A percentile compares a stretch with the other conserved stretches of the same genome.
Evolutionary conservation across 352 stramenopile species (phyloP).

Genomic region (Phytopythium vexans): DNA sequence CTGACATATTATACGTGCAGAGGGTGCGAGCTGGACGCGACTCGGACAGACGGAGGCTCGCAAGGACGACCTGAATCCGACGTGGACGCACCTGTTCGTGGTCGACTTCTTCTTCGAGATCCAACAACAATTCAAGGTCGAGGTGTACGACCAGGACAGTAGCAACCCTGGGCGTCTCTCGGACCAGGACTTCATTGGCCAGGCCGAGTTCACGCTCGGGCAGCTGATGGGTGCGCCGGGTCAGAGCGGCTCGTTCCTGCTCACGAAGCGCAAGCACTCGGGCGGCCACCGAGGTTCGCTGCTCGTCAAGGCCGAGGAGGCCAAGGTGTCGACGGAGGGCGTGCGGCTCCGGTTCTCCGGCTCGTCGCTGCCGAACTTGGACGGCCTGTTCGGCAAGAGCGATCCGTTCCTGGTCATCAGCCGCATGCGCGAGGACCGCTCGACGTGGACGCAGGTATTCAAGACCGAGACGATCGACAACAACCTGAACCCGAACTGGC

Average conservation of each 20-base stretch:
- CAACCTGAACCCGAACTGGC: slow-evolving; percentile 73
- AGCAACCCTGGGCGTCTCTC: slow-evolving; percentile 46
- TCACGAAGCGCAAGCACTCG: slow-evolving; percentile 39
- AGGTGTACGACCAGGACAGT: slow-evolving; percentile 87
- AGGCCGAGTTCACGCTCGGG: slow-evolving; percentile 69
- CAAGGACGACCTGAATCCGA: slow-evolving; percentile 71
- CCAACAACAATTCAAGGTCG: slow-evolving; percentile 82
- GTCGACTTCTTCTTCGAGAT: slow-evolving; percentile 84
- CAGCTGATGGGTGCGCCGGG: slow-evolving; percentile 76
- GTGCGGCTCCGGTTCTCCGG: slow-evolving; percentile 44
- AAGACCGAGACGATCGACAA: slow-evolving; percentile 68
- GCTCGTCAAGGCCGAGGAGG: slow-evolving; percentile 57
- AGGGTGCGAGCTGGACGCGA: slow-evolving; percentile 59
- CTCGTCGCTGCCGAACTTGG: slow-evolving; percentile 52
- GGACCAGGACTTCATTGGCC: slow-evolving; percentile 76
- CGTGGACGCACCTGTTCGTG: slow-evolving; percentile 77
- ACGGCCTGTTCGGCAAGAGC: slow-evolving; percentile 64
- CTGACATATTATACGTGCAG: slow-evolving; percentile 8
- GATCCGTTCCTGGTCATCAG: slow-evolving; percentile 61
- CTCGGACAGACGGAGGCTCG: slow-evolving; percentile 78
- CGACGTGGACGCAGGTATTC: slow-evolving; percentile 53
- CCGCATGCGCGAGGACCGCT: slow-evolving; percentile 49
- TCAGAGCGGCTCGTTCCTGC: slow-evolving; percentile 54
- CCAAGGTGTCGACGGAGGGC: slow-evolving; percentile 44
- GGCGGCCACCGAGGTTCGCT: slow-evolving; percentile 46